Conservation (phyloP, 192 early-diverging fungal genomes). For the Umbelopsis isabellina region DNA sequence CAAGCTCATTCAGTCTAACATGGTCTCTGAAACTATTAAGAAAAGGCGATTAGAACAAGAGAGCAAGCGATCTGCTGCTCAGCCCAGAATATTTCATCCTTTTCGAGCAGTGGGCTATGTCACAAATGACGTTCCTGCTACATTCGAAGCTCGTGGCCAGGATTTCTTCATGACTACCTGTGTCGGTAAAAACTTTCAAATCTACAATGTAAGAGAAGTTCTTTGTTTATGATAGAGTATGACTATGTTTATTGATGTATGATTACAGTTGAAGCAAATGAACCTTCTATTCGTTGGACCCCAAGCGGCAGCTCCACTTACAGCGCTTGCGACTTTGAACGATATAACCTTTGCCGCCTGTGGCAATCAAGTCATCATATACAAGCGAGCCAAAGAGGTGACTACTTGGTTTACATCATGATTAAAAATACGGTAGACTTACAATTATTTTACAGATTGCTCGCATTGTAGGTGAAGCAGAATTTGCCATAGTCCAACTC, state of each 20-base stretch:
- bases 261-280: conserved; percentile 67
- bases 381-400: conserved; percentile 73
- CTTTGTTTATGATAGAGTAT: neutral
- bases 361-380: conserved; percentile 62
- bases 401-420: conserved; percentile 33
- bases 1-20: conserved; percentile 10
- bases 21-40: conserved; percentile 22
- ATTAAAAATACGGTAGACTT: neutral
- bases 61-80: conserved; percentile 14
- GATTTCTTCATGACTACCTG: conserved; percentile 84
- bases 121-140: conserved; percentile 78
- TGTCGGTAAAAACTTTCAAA: conserved; percentile 87
- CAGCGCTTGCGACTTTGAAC: conserved; percentile 67
- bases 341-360: conserved; percentile 79
- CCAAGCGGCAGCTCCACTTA: conserved; percentile 66
- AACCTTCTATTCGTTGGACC: conserved; percentile 79
- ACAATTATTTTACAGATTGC: conserved; percentile 30
- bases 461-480: conserved; percentile 31
- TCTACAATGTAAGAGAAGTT: conserved; percentile 72
- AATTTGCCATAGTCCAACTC: conserved; percentile 61
- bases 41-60: conserved; percentile 25
- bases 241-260: conserved; percentile 11
- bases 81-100: conserved; percentile 73
- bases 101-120: conserved; percentile 93
- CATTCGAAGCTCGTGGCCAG: conserved; percentile 76